Base-by-base conservation (phyloP, 768 basidiomycete genomes). In the Pleurotus ostreatus region DNA sequence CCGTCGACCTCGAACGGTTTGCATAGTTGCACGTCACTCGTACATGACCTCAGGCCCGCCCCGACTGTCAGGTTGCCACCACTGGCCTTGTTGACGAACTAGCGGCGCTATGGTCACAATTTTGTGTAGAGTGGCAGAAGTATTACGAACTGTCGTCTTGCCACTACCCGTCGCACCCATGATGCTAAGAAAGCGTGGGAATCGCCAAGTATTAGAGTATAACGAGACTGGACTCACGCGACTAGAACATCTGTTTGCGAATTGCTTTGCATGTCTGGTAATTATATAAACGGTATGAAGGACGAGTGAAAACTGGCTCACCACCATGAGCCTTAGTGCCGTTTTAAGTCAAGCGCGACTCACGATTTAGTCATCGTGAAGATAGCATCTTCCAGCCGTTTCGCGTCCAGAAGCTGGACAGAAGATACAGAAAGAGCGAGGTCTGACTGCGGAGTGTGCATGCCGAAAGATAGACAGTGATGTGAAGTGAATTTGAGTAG, bases 31-130 rank as follows among this genome's bases (percentile, higher is more conserved):
- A 85, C 76, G 9, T 68, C 68, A 43, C 65, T 69, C 0, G 83
- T 84, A 59, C 80, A 83, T 12, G 82, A 84, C 53, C 77, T 70
- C 38, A 82, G 67, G 2, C 74, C 73, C 6, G 63, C 65, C 18
- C 81, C 80, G 9, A 83, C 74, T 12, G 68, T 68, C 20, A 83
- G 62, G 40, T 70, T 63, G 8, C 79, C 79, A 9, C 78, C 79
- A 60, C 81, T 83, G 46, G 75, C 68, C 5, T 74, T 61, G 59
- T 83, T 83, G 64, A 83, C 78, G 55, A 84, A 82, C 83, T 83
- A 58, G 8, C 13, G 34, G 23, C 6, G 13, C 3, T 18, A 22
- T 18, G 13, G 43, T 26, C 13, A 15, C 7, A 55, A 30, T 7
- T 3, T 23, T 25, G 45, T 40, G 4, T 20, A 11, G n/a, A 34